Evolutionary conservation across 2,329 filamentous ascomycete genomes (phyloP).

Genomic region (Fusarium udum): DNA sequence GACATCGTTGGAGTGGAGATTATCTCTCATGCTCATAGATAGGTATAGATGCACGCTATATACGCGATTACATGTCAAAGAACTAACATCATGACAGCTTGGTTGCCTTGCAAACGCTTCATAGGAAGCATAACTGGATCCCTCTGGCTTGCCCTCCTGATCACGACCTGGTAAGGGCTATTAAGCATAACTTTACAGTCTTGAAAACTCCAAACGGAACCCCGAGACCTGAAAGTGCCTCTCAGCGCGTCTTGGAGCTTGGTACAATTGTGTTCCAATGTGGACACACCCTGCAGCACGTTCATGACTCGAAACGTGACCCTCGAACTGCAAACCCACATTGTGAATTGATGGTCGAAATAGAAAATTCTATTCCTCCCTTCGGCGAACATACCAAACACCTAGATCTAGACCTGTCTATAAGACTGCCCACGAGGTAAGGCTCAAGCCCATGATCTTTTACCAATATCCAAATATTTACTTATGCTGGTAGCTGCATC

Average conservation of each 20-base stretch:
- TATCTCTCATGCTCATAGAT: neutral
- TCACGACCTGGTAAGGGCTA: neutral
- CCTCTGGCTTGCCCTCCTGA: neutral
- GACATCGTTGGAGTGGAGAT: neutral
- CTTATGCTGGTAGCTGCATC: accelerated
- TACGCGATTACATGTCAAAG: accelerated
- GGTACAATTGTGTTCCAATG: neutral
- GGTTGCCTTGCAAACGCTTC: neutral
- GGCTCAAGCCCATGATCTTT: too few relatives aligned
- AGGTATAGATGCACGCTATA: neutral
- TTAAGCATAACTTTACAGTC: neutral
- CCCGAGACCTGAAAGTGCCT: accelerated
- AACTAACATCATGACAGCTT: neutral
- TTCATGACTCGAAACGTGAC: neutral
- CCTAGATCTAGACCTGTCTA: accelerated
- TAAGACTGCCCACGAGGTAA: accelerated
- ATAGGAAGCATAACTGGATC: neutral
- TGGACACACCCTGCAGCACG: neutral
- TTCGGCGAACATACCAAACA: accelerated
- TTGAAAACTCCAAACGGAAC: neutral
- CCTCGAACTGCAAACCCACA: neutral
- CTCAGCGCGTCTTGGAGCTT: accelerated
- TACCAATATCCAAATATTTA: neutral
- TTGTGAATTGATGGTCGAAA: accelerated
- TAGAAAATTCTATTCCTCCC: neutral